Conservation (phyloP, 345 rosid species). For the Eucalyptus cladocalyx region DNA sequence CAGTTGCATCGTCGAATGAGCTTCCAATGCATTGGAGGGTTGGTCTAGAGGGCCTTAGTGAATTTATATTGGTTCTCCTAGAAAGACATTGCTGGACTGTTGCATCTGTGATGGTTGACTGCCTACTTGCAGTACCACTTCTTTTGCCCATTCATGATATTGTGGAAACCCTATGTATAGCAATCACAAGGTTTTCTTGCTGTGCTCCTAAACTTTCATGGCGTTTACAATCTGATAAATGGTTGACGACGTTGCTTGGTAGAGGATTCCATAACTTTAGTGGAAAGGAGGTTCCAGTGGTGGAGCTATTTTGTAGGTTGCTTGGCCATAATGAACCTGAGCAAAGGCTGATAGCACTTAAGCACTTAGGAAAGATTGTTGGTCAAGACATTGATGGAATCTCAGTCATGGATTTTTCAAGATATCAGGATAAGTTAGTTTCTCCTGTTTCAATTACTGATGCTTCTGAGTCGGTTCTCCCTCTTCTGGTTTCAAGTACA, state of each 20-base stretch:
- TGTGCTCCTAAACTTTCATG: constrained; percentile 63
- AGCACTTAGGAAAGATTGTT: constrained; percentile 46
- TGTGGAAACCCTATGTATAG: constrained; percentile 29
- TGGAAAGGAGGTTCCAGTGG: constrained; percentile 36
- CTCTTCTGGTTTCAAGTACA: constrained; percentile 48
- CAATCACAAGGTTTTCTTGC: constrained; percentile 27
- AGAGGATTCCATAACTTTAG: constrained; percentile 33
- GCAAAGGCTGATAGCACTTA: constrained; percentile 60
- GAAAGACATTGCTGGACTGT: constrained; percentile 65
- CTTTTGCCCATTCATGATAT: constrained; percentile 29
- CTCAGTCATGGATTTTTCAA: constrained; percentile 10
- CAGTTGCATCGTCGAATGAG: constrained; percentile 14
- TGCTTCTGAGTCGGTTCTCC: constrained; percentile 29
- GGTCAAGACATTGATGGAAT: constrained; percentile 39
- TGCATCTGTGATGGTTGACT: constrained; percentile 52
- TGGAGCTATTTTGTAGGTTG: constrained; percentile 41
- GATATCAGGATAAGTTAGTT: constrained; percentile 9
- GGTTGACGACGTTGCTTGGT: constrained; percentile 35
- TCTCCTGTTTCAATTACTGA: constrained; percentile 16
- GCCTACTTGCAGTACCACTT: constrained; percentile 45
- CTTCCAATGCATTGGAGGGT: constrained; percentile 26
- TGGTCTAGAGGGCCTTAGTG: constrained; percentile 47
- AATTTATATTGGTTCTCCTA: constrained; percentile 24
- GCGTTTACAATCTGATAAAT: constrained; percentile 68
- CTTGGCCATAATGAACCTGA: constrained; percentile 76